Conservation (phyloP, 257 asterid species). For the Paulownia fortunei region DNA sequence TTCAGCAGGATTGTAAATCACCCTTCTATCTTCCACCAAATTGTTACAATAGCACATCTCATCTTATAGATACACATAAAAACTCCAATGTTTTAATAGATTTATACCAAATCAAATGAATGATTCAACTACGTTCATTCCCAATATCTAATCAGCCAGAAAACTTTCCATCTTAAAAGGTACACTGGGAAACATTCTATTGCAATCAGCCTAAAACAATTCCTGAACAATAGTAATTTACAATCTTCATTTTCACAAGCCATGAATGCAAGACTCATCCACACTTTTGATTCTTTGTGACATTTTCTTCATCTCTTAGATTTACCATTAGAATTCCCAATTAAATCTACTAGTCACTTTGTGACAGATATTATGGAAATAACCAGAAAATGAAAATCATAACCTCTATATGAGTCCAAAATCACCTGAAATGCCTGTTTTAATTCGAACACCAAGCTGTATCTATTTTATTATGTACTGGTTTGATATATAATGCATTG, state of each 20-base stretch:
- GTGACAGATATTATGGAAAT: not conserved
- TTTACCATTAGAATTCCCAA: not conserved
- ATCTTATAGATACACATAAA: not conserved
- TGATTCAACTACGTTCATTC: not conserved
- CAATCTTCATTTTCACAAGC: not conserved
- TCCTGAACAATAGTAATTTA: not conserved
- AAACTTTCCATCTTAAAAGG: not conserved
- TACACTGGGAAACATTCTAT: not conserved
- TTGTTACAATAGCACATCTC: not conserved
- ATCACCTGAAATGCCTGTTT: not conserved
- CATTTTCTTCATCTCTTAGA: conserved; percentile 7
- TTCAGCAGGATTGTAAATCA: conserved; percentile 3
- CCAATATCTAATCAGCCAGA: not conserved
- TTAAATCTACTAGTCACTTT: not conserved
- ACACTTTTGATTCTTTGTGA: not conserved
- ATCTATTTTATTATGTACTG: not conserved
- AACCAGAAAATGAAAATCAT: conserved; percentile 20
- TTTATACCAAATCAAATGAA: not conserved
- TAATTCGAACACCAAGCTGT: conserved; percentile 13
- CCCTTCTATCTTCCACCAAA: not conserved
- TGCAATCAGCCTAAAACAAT: not conserved
- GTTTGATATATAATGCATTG: conserved; percentile 13
- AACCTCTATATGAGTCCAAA: not conserved
- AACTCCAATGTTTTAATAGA: not conserved
- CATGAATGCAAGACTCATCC: conserved; percentile 11